Evolutionary conservation across 2,329 filamentous ascomycete genomes (phyloP).

Genomic region (Fusarium pseudocircinatum): DNA sequence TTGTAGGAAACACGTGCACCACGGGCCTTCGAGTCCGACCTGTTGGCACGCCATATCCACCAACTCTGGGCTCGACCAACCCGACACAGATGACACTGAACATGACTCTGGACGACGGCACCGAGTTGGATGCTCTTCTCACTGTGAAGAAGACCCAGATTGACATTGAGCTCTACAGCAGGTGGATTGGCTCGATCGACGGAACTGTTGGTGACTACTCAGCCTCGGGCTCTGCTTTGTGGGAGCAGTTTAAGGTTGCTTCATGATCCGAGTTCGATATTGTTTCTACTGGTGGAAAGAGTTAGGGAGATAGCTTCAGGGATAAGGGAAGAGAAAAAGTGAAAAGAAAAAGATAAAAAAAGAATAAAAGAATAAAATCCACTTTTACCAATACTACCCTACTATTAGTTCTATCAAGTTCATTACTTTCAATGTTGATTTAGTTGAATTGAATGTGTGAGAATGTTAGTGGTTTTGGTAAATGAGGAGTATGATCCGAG

Average conservation of each 20-base stretch:
- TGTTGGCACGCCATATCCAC: background rate
- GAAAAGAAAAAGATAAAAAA: background rate
- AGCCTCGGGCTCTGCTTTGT: background rate
- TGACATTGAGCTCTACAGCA: background rate
- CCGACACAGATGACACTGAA: background rate
- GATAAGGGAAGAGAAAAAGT: fast-evolving
- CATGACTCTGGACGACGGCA: background rate
- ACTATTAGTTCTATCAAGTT: background rate
- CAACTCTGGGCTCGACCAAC: background rate
- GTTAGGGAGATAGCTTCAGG: fast-evolving
- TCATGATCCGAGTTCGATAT: background rate
- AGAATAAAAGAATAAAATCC: background rate
- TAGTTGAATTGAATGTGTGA: fast-evolving
- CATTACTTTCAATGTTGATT: fast-evolving
- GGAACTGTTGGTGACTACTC: background rate
- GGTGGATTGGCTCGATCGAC: background rate
- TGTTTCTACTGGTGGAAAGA: fast-evolving
- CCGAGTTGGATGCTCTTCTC: background rate
- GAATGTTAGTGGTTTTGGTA: background rate
- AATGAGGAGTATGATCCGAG: no score
- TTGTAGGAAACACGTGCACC: background rate
- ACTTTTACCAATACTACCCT: background rate
- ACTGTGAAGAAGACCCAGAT: background rate
- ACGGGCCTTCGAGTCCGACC: background rate
- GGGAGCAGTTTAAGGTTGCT: background rate